Evolutionary conservation across 805 yeast genomes (phyloP), one percentile per base, ranked within the genome.

Genomic region (Ogataea trehalophila): DNA sequence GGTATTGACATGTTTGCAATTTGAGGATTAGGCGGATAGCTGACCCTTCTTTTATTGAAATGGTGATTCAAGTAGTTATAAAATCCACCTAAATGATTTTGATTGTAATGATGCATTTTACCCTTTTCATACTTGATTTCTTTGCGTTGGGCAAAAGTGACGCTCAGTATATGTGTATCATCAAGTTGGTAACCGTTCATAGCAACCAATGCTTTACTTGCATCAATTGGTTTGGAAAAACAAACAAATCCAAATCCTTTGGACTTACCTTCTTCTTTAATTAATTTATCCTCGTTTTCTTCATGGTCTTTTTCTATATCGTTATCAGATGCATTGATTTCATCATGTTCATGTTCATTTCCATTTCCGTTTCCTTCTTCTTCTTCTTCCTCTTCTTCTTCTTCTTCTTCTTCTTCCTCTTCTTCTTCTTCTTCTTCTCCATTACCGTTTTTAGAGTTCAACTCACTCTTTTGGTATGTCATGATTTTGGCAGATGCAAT

Each of bases 211-310:
- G 95, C 92, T 57, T 74, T 71, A 42, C 80, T 76, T 7, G 95
- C 94, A 59, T 81, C 77, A 42, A 78, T 69, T 46, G 86, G 83
- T 52, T 69, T 70, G 57, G 79, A 81, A 61, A 76, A 87, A 66
- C 89, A 85, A 45, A 87, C 87, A 69, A 87, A 87, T 40, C 94
- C 95, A 61, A 84, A 87, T 18, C 94, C 91, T 61, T 81, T 79
- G 20, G 92, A 84, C 49, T 71, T 71, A 2, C 62, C 61, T 31
- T 55, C 51, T 36, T 44, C 43, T 7, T 33, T 45, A 5, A 20
- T 7, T 37, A 35, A 9, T 26, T 14, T 46, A 6, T 45, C 53
- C 17, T 26, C 33, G 14, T 36, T 41, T 18, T 45, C 18, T 15
- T 41, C 44, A 29, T 51, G 43, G 26, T 23, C 20, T 17, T 40